Evolutionary conservation across 1,284 basidiomycete species (phyloP).

Genomic region (Ceratobasidium papillatum): DNA sequence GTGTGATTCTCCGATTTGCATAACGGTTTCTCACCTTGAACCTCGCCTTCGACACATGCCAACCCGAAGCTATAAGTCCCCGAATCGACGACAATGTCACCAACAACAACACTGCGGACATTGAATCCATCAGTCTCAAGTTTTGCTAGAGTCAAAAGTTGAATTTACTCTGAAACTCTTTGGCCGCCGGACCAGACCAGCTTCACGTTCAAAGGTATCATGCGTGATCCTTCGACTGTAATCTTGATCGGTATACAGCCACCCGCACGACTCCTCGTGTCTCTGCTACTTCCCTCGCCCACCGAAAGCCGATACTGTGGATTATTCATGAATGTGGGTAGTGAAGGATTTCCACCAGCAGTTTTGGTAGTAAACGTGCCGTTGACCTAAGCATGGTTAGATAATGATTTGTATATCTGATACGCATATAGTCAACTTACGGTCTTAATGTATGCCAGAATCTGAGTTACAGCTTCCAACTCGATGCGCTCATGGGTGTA

Average conservation of each 20-base stretch:
- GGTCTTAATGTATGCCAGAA: constrained; percentile 49
- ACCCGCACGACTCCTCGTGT: constrained; percentile 41
- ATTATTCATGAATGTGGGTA: constrained; percentile 86
- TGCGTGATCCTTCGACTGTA: constrained; percentile 65
- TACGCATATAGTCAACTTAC: constrained; percentile 48
- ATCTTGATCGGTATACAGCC: constrained; percentile 61
- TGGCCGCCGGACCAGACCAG: constrained; percentile 79
- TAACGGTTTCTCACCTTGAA: constrained; percentile 63
- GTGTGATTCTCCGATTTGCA: not conserved
- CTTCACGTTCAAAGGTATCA: constrained; percentile 78
- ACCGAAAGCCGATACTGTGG: constrained; percentile 84
- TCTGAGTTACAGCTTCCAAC: constrained; percentile 8
- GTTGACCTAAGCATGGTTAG: constrained; percentile 59
- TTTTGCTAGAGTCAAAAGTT: not conserved
- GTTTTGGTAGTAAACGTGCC: constrained; percentile 73
- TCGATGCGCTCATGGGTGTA: constrained; percentile 12
- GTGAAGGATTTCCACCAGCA: constrained; percentile 83
- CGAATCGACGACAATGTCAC: constrained; percentile 75
- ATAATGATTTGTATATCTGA: not conserved
- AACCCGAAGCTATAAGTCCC: constrained; percentile 86
- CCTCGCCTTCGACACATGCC: constrained; percentile 63
- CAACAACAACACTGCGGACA: constrained; percentile 56
- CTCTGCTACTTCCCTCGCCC: constrained; percentile 50
- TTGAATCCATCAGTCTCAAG: constrained; percentile 55
- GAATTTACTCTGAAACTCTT: constrained; percentile 74